Evolutionary conservation across 2,329 filamentous ascomycete genomes (phyloP), one percentile per base, ranked within the genome.

Genomic region (Trichoderma gracile): DNA sequence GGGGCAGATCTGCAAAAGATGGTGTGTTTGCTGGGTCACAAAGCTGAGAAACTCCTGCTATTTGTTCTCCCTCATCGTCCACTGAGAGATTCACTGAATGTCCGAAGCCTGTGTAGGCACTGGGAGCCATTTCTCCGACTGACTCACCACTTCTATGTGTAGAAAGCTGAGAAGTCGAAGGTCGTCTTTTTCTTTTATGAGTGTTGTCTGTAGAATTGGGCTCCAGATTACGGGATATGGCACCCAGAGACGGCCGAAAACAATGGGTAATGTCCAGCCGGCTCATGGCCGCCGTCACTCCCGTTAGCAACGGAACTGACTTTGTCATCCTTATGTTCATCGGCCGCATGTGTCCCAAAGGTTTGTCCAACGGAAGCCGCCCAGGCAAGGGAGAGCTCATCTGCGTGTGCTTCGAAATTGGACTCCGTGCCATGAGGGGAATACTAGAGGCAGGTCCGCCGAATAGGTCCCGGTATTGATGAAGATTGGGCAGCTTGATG

Each of bases 361-460:
- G 69, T 1, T 70, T 70, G 23, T 65, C 66, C 5, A 82, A 73
- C 0, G 80, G 80, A 7, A 82, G 67, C 15, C 77, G 74, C 2
- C 80, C 79, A 0, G 81, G 80, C 3, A 83, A 67, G 0, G 81
- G 77, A 1, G 80, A 73, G 12, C 78, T 73, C 0, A 76, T 70
- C 42, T 75, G 71, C 2, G 76, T 77, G 66, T 81, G 78, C 6
- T 75, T 76, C 3, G 80, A 78, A 7, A 82, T 68, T 0, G 77
- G 73, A 40, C 74, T 81, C 6, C 81, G 78, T 2, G 78, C 79
- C 15, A 85, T 73, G 1, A 85, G 66, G 0, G 83, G 82, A 30
- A 85, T 79, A 45, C 77, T 78, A 4, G 77, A 75, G 2, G 71
- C 69, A 10, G 71, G 67, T 8, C 68, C 68, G 2, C 71, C 71